Evolutionary conservation across 768 basidiomycete genomes (phyloP), one percentile per base, ranked within the genome.

Genomic region (Tulasnella sp.): DNA sequence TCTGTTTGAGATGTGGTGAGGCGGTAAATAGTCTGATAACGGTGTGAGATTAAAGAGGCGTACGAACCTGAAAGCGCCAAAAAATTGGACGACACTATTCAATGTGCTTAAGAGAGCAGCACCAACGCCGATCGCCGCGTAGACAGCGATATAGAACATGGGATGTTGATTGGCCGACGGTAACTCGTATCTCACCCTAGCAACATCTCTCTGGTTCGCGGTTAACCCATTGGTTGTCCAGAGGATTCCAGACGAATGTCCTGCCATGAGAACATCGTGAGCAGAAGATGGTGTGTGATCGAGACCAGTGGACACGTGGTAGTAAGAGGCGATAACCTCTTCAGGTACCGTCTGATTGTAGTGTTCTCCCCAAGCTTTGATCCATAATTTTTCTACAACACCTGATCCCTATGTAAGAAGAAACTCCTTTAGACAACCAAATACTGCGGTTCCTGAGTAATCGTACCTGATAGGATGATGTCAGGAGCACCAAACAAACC

Each of bases 101-200:
- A 67, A 41, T 4, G 79, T 65, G 40, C 66, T 70, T 25, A 75
- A 64, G 4, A 77, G 16, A 0, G 73, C 76, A 31, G 69, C 69
- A 12, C 59, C 59, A 5, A 81, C 53, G 1, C 78, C 76, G 54
- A 87, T 78, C 0, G 68, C 68, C 0, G 78, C 78, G 57, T 81
- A 85, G 19, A 84, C 62, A 0, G 72, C 73, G 37, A 87, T 71
- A 54, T 83, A 87, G 66, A 83, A 85, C 57, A 83, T 60, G 0
- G 84, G 84, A 33, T 79, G 72, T 16, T 74, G 68, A 12, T 71
- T 63, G 0, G 77, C 81, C 15, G 56, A 57, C 20, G 62, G 62
- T 19, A 63, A 48, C 12, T 51, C 39, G 25, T 39, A 29, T 20
- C 41, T 1, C 4, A 7, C 20, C 43, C 8, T 16, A 7, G 43